Conservation (phyloP, 345 rosid species). For the Gynandropsis gynandra region DNA sequence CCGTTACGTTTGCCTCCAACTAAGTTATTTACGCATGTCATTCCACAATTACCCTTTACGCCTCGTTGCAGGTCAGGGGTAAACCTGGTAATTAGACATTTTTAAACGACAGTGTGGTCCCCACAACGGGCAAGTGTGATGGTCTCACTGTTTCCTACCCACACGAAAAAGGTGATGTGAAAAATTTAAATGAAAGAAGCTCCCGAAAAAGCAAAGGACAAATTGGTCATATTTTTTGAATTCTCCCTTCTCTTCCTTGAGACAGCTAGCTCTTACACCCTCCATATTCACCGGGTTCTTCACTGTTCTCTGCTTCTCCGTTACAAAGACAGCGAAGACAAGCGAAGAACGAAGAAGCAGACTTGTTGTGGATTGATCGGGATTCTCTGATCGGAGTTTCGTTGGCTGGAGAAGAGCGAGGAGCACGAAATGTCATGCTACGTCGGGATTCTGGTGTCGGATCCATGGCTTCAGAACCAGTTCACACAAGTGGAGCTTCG, state of each 20-base stretch:
- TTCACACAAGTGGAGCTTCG: slow-evolving; percentile 99
- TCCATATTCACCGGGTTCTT: slow-evolving; percentile 18
- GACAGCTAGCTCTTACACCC: slow-evolving; percentile 46
- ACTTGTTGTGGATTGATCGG: neutral
- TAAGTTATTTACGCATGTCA: neutral
- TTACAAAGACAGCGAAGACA: neutral
- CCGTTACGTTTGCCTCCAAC: slow-evolving; percentile 29
- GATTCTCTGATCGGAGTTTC: neutral
- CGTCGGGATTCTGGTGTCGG: slow-evolving; percentile 87
- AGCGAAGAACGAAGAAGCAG: neutral
- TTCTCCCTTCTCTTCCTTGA: slow-evolving; percentile 22
- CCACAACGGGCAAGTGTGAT: slow-evolving; percentile 11
- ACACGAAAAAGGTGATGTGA: slow-evolving; percentile 20
- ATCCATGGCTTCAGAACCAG: slow-evolving; percentile 96
- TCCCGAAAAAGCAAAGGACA: slow-evolving; percentile 32
- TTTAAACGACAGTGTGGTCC: slow-evolving; percentile 21
- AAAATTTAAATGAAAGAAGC: slow-evolving; percentile 24
- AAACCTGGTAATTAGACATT: slow-evolving; percentile 23
- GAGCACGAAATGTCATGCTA: slow-evolving; percentile 58
- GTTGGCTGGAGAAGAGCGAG: too few species aligned
- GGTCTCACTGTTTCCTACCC: slow-evolving; percentile 27
- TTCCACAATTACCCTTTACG: slow-evolving; percentile 13
- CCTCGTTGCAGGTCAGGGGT: neutral
- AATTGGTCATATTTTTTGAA: slow-evolving; percentile 42
- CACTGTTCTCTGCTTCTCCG: slow-evolving; percentile 15